These are phyloP conservation scores for Eucalyptus viminalis DNA, from an alignment of 345 rosid genomes.

Conservation along the genomic window DNA sequence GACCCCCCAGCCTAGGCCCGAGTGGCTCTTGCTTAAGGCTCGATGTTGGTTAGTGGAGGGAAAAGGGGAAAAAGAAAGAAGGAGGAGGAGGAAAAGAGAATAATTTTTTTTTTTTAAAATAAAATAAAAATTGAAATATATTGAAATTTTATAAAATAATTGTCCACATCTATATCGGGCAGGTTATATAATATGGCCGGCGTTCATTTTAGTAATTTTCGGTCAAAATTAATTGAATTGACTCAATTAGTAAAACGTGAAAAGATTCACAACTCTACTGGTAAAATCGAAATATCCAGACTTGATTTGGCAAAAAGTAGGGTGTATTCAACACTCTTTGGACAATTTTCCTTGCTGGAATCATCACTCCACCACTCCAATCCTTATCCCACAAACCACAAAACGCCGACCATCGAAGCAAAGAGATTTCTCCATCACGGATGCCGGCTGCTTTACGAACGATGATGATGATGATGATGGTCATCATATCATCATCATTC, in stretches of 20 bases:
- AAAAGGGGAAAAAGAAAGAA: too few relatives aligned
- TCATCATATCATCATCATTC: not conserved
- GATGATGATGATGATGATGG: not conserved
- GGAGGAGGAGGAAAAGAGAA: not conserved
- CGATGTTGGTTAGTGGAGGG: not conserved
- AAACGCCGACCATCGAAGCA: not conserved
- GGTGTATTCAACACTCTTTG: too few relatives aligned
- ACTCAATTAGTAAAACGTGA: fast-evolving
- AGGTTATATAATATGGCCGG: fast-evolving
- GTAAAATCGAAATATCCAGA: fast-evolving
- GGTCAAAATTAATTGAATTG: too few relatives aligned
- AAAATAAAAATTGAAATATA: too few relatives aligned
- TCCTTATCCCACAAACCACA: not conserved
- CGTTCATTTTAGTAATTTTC: fast-evolving
- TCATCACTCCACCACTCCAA: not conserved
- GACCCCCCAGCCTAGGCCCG: fast-evolving
- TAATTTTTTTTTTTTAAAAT: too few relatives aligned
- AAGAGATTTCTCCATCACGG: not conserved
- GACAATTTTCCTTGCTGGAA: not conserved
- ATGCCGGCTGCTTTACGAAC: not conserved
- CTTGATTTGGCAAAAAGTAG: too few relatives aligned
- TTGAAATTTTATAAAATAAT: too few relatives aligned
- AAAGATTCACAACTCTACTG: fast-evolving
- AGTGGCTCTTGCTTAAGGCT: not conserved
- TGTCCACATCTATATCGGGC: fast-evolving